Evolutionary conservation across 1,139 yeast species (phyloP), one percentile per base, ranked within the genome.

Genomic region (Kodamaea suecica): DNA sequence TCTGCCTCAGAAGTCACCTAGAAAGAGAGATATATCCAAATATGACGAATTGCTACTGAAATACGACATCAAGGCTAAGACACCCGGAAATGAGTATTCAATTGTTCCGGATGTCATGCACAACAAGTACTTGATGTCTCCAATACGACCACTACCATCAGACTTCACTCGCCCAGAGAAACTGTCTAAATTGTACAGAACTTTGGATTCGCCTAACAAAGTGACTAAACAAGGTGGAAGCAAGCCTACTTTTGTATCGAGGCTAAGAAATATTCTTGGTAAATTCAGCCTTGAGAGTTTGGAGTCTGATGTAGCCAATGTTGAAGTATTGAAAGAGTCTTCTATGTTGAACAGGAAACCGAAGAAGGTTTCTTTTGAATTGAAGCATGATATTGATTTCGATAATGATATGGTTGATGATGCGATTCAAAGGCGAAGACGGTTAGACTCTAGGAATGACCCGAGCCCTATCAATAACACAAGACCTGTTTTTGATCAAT

Each of bases 341-440:
- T 6, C 21, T 6, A 19, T 19, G 14, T 8, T 23, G 9, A 17
- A 23, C 2, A 11, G 11, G 13, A 28, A 23, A 19, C 35, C 31
- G 6, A 35, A 35, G 13, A 16, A 29, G 7, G 39, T 38, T 14
- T 27, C 37, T n/a, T 30, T 31, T 16, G 27, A 34, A 16, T 15
- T 24, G 29, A 27, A 24, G 24, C 9, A 16, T 24, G 37, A 30
- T 8, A 17, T 24, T 14, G 41, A 34, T 11, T 32, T 40, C 6
- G 43, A 41, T 10, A 30, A 39, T 17, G 46, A 42, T 21, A 29
- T 20, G n/a, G 42, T 42, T 2, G 46, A 42, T 23, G 42, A 35
- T 17, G 31, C 17, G 29, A 20, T 30, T 11, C 30, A 29, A n/a
- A 29, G 17, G 3, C 17, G 11, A 14, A 14, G n/a, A n/a, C n/a